Conservation (phyloP, 129 eudicot species). For the Lactuca sativa region DNA sequence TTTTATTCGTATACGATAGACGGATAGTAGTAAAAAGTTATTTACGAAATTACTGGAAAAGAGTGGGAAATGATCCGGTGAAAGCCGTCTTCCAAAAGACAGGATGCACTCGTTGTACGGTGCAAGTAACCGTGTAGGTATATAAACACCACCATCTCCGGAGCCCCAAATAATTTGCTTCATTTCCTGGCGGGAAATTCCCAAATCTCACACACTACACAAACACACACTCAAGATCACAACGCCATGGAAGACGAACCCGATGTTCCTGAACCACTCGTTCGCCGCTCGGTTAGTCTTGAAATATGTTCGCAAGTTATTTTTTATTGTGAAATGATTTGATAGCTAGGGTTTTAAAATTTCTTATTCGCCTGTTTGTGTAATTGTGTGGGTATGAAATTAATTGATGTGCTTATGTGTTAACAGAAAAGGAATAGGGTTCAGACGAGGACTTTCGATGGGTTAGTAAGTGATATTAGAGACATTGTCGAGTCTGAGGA, state of each 20-base stretch:
- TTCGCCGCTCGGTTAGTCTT: constrained; percentile 70
- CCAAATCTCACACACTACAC: constrained; percentile 23
- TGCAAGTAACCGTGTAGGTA: not conserved
- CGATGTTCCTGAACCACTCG: constrained; percentile 35
- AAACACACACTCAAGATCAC: not conserved
- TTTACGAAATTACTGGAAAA: not conserved
- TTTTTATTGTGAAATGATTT: not conserved
- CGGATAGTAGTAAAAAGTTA: too few species aligned
- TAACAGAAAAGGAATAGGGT: constrained; percentile 71
- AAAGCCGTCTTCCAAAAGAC: not conserved
- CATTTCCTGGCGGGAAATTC: constrained; percentile 35
- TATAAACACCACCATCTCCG: not conserved
- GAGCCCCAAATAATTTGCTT: constrained; percentile 17
- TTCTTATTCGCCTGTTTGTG: not conserved
- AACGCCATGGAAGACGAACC: constrained; percentile 63
- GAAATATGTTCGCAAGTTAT: not conserved
- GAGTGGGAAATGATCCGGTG: not conserved
- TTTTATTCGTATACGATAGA: too few species aligned
- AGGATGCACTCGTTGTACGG: not conserved
- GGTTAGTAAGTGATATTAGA: constrained; percentile 24
- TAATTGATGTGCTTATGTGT: constrained; percentile 6
- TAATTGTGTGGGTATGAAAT: constrained; percentile 12
- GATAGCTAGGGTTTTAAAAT: constrained; percentile 23
- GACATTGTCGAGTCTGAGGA: constrained; percentile 47
- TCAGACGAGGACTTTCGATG: constrained; percentile 45